These are phyloP conservation scores for Exophiala calicioides DNA, from an alignment of 2,329 filamentous ascomycete genomes.

Conservation along the genomic window DNA sequence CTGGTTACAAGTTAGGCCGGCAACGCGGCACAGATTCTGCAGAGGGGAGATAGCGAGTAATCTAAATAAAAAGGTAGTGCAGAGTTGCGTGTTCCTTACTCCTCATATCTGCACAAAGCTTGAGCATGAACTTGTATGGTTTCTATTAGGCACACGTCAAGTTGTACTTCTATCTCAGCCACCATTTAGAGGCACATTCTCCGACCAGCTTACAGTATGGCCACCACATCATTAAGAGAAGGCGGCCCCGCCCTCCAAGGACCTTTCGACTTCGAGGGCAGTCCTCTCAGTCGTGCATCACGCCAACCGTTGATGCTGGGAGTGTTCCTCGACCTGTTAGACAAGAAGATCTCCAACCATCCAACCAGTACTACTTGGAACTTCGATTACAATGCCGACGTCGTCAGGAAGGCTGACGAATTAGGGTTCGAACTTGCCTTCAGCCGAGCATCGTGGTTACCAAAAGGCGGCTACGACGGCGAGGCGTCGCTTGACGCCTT, in stretches of 20 bases:
- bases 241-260: slow-evolving; percentile 23
- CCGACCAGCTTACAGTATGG: background rate
- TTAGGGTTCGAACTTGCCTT: slow-evolving; percentile 33
- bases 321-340: slow-evolving; percentile 24
- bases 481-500: slow-evolving; percentile 32
- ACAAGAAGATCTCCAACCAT: slow-evolving; percentile 18
- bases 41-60: background rate
- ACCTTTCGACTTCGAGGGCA: slow-evolving; percentile 21
- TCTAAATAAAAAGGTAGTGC: background rate
- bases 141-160: too few species aligned
- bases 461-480: slow-evolving; percentile 28
- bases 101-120: too few species aligned
- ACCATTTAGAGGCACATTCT: background rate
- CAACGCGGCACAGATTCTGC: background rate
- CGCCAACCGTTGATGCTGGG: slow-evolving; percentile 27
- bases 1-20: background rate
- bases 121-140: too few species aligned
- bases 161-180: background rate
- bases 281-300: slow-evolving; percentile 22
- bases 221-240: slow-evolving; percentile 16
- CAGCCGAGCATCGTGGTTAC: slow-evolving; percentile 28
- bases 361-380: slow-evolving; percentile 28
- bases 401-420: slow-evolving; percentile 27
- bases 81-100: too few species aligned
- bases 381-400: slow-evolving; percentile 32